Conservation (phyloP, 2,329 filamentous ascomycete genomes). For the Pseudogymnoascus sp. region DNA sequence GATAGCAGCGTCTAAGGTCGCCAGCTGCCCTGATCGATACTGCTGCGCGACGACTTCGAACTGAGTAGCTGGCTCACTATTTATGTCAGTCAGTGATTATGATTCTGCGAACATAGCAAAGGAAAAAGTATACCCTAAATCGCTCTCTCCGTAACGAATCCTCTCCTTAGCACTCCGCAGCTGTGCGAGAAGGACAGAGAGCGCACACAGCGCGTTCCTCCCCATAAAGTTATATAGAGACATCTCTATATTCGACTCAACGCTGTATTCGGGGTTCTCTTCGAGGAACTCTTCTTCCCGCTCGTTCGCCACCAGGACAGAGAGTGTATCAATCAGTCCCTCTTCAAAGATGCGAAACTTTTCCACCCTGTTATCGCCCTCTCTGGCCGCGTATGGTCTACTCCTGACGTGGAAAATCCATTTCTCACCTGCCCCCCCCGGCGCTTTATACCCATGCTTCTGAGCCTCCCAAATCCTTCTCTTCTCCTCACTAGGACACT, state of each 20-base stretch:
- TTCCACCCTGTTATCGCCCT: not conserved
- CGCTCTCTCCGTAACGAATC: not conserved
- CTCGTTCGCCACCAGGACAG: conserved; percentile 5
- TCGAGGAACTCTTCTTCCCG: conserved; percentile 8
- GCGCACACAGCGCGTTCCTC: not conserved
- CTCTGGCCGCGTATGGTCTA: not conserved
- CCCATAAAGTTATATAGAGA: not conserved
- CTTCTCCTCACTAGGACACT: not conserved
- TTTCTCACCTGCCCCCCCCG: not conserved
- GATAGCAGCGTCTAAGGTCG: not conserved
- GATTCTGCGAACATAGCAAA: not conserved
- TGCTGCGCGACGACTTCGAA: not conserved
- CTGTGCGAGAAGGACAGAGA: not conserved
- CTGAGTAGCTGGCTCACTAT: not conserved
- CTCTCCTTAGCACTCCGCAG: not conserved
- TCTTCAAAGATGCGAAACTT: not conserved
- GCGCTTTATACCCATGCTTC: not conserved
- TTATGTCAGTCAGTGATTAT: not conserved
- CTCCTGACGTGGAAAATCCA: conserved; percentile 4
- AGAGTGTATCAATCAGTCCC: conserved; percentile 2
- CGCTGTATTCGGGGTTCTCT: conserved; percentile 1
- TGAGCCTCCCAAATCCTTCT: not conserved
- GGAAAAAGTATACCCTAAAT: not conserved
- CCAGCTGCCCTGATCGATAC: not conserved
- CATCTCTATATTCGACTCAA: not conserved